A percentile compares a stretch with the other conserved stretches of the same genome.
These are phyloP conservation scores for Anthracocystis walkeri DNA, from an alignment of 1,284 basidiomycete genomes.

Conservation along the genomic window DNA sequence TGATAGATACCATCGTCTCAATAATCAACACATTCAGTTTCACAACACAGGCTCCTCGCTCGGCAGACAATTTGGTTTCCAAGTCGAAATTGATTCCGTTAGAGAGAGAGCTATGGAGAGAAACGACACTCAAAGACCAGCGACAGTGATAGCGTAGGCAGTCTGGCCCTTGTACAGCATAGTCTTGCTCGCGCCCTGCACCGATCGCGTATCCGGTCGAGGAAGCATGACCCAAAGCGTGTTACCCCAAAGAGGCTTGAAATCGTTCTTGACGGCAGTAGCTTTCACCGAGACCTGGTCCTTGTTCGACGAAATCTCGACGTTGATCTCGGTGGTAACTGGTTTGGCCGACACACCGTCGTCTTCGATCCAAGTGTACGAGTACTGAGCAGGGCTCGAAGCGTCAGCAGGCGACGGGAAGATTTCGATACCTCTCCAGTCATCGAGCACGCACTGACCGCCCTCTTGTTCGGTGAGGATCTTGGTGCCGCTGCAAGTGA, in stretches of 20 bases:
- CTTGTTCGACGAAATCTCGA: slow-evolving; percentile 59
- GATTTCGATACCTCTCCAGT: slow-evolving; percentile 71
- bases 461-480: slow-evolving; percentile 68
- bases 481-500: slow-evolving; percentile 70
- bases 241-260: slow-evolving; percentile 70
- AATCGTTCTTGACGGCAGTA: slow-evolving; percentile 60
- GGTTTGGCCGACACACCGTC: slow-evolving; percentile 70
- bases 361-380: slow-evolving; percentile 71
- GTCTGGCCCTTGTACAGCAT: slow-evolving; percentile 40
- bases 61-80: not conserved
- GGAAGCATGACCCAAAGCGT: slow-evolving; percentile 70
- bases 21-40: not conserved
- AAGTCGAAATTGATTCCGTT: not conserved
- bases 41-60: not conserved
- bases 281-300: slow-evolving; percentile 65
- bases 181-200: slow-evolving; percentile 33
- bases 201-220: slow-evolving; percentile 62
- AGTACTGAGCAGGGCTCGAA: slow-evolving; percentile 42
- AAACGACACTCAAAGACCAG: slow-evolving; percentile 16
- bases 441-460: slow-evolving; percentile 70
- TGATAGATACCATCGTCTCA: not conserved
- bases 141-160: slow-evolving; percentile 37
- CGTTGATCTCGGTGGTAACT: slow-evolving; percentile 62
- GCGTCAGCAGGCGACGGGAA: slow-evolving; percentile 67
- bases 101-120: not conserved